A percentile compares a stretch with the other conserved stretches of the same genome.
These are phyloP conservation scores for Aureobasidium sp. DNA, from an alignment of 2,329 filamentous ascomycete species.

Conservation along the genomic window DNA sequence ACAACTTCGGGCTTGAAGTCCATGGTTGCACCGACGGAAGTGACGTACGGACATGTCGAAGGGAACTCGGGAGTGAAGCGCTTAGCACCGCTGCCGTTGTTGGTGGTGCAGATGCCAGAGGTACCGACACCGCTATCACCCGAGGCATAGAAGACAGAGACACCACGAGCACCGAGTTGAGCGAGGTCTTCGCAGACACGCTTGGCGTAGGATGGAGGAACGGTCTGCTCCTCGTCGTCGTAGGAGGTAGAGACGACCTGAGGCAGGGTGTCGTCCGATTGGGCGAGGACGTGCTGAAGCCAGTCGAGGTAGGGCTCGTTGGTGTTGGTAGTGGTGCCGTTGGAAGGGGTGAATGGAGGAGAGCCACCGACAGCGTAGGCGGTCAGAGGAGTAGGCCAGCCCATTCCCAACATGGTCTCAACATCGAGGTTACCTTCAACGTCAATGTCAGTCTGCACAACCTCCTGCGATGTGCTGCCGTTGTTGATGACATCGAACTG, in stretches of 20 bases:
- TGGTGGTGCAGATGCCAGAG: conserved; percentile 36
- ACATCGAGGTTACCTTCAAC: conserved; percentile 56
- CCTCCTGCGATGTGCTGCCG: conserved; percentile 40
- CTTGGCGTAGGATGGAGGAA: conserved; percentile 52
- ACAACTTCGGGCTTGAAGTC: conserved; percentile 37
- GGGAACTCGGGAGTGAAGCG: conserved; percentile 40
- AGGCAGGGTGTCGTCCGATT: conserved; percentile 46
- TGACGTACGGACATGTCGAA: conserved; percentile 40
- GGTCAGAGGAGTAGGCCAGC: conserved; percentile 44
- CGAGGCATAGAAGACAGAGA: conserved; percentile 53
- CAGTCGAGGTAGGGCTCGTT: conserved; percentile 63
- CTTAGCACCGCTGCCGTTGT: conserved; percentile 36
- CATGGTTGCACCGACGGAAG: conserved; percentile 37
- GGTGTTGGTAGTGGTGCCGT: conserved; percentile 39
- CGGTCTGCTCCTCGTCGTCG: conserved; percentile 56
- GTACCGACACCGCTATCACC: conserved; percentile 53
- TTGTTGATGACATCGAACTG: conserved; percentile 48
- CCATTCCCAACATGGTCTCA: conserved; percentile 50
- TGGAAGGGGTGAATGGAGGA: conserved; percentile 44
- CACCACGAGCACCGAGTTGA: conserved; percentile 58
- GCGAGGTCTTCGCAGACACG: conserved; percentile 56
- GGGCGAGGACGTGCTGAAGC: conserved; percentile 48
- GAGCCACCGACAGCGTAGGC: conserved; percentile 53
- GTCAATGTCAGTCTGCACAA: conserved; percentile 30
- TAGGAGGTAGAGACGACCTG: conserved; percentile 58